Base-by-base conservation (phyloP, 345 rosid species). In the Psidium friedrichsthalianum region DNA sequence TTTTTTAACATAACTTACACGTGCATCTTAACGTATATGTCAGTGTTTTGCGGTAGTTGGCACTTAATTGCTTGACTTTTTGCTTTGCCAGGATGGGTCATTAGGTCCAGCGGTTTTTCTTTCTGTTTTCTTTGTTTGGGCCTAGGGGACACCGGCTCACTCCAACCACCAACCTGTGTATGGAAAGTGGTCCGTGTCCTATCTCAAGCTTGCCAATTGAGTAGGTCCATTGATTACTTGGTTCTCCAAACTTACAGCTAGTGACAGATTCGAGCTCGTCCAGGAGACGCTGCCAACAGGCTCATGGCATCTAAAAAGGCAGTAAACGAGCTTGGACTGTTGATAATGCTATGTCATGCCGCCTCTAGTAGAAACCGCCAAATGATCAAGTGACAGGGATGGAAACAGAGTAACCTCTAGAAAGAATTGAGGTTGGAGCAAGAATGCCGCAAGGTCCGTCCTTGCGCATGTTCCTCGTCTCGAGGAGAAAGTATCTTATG, bases 321-420 rank as follows among this genome's bases (percentile, higher is more conserved):
- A 2, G 47, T 16, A 69, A 32, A 69, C 21, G 44, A 32, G 47
- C 78, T 16, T 32, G 78, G 47, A 69, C 47, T 69, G 24, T 32
- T 0, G 47, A 69, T 32, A 32, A 24, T 8, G 0, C 0, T 4
- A 1, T 18, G 6, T 2, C 47, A 8, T 32, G 0, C 0, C 11
- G 6, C 36, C 6, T 64, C 44, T 32, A 32, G 13, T 0, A 4
- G 21, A 15, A 3, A 40, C 47, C 1, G 40, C 44, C 1, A 6
- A 32, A 8, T 2, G 78, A 69, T 69, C 78, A 16, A 32, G 6
- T 8, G 24, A 16, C 8, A 18, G 0, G 24, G 47, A 32, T 10
- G 1, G 13, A 29, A 13, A 29, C 0, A 29, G 13, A 55, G 56
- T 2, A 69, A 69, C 47, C 78, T 32, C 12, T 6, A 3, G 6